phyloP scores from a whole-genome alignment of 345 rosid genomes.

The Aethionema arabicum region DNA sequence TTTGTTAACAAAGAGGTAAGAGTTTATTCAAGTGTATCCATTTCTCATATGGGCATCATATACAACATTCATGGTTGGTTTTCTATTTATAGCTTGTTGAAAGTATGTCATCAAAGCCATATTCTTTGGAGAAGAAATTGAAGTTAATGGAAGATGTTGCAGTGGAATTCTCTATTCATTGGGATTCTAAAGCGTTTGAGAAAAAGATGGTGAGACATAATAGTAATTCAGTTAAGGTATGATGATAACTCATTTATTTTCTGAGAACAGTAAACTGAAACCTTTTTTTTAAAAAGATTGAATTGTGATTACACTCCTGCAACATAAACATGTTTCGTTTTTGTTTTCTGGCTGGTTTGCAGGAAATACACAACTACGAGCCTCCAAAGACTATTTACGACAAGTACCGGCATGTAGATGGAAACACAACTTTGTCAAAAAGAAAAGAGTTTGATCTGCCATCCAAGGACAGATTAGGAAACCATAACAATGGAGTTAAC shows the following conservation, averaged over 20 bases:
- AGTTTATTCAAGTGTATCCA: slow-evolving; percentile 16
- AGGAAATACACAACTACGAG: slow-evolving; percentile 46
- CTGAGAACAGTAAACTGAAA: slow-evolving; percentile 7
- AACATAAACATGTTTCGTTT: slow-evolving; percentile 24
- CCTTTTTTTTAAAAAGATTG: slow-evolving; percentile 3
- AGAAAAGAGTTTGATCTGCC: slow-evolving; percentile 32
- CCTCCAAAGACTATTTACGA: slow-evolving; percentile 33
- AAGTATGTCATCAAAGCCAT: slow-evolving; percentile 54
- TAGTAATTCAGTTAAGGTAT: slow-evolving; percentile 49
- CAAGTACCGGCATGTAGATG: slow-evolving; percentile 38
- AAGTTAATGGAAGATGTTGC: slow-evolving; percentile 75
- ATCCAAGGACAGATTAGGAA: slow-evolving; percentile 35
- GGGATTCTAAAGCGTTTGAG: slow-evolving; percentile 70
- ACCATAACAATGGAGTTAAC: slow-evolving; percentile 30
- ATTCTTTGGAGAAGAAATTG: slow-evolving; percentile 61
- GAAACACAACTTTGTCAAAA: slow-evolving; percentile 35
- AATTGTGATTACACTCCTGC: slow-evolving; percentile 15
- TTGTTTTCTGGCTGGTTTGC: slow-evolving; percentile 31
- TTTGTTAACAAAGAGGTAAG: slow-evolving; percentile 75
- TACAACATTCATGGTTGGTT: slow-evolving; percentile 27
- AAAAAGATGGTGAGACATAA: slow-evolving; percentile 44
- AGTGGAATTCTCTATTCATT: slow-evolving; percentile 66
- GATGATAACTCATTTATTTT: slow-evolving; percentile 17
- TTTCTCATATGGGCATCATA: slow-evolving; percentile 4
- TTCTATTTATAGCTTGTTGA: slow-evolving; percentile 57